Conservation (phyloP, 2,329 filamentous ascomycete species). For the Albifimbria verrucaria region DNA sequence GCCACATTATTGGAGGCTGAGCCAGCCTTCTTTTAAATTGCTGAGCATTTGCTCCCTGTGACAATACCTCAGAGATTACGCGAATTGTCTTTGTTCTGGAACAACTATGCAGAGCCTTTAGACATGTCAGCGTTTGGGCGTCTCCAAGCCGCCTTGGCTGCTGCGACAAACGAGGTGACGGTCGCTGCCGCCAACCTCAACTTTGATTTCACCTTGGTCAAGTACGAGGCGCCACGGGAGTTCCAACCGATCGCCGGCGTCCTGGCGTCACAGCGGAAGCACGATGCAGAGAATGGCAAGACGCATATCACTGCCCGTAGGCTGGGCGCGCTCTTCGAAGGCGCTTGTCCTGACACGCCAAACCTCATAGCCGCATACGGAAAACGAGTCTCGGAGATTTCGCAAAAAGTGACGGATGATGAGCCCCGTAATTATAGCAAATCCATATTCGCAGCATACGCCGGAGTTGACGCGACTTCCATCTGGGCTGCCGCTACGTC, state of each 20-base stretch:
- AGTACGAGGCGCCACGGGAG: slow-evolving; percentile 35
- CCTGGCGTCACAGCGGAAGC: slow-evolving; percentile 24
- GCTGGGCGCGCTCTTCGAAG: slow-evolving; percentile 36
- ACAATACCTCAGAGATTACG: too few species aligned
- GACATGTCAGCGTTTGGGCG: too few species aligned
- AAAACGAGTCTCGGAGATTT: slow-evolving; percentile 25
- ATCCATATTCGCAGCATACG: slow-evolving; percentile 19
- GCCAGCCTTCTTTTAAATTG: too few species aligned
- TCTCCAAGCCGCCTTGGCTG: not conserved
- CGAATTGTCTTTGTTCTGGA: too few species aligned
- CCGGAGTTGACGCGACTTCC: slow-evolving; percentile 20
- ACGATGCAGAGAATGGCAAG: slow-evolving; percentile 33
- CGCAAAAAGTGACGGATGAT: slow-evolving; percentile 6
- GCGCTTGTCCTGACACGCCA: slow-evolving; percentile 20
- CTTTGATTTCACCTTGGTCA: slow-evolving; percentile 39
- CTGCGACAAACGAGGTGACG: slow-evolving; percentile 1
- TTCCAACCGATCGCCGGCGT: slow-evolving; percentile 24
- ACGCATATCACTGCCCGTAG: slow-evolving; percentile 33
- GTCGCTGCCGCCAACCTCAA: slow-evolving; percentile 23
- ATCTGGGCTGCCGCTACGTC: slow-evolving; percentile 26
- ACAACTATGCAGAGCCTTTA: too few species aligned
- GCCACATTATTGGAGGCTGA: too few species aligned
- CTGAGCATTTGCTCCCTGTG: too few species aligned
- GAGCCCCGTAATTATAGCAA: not conserved
- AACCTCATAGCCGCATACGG: slow-evolving; percentile 31